Base-by-base conservation (phyloP, 148 eudicot species). In the Fagopyrum esculentum region DNA sequence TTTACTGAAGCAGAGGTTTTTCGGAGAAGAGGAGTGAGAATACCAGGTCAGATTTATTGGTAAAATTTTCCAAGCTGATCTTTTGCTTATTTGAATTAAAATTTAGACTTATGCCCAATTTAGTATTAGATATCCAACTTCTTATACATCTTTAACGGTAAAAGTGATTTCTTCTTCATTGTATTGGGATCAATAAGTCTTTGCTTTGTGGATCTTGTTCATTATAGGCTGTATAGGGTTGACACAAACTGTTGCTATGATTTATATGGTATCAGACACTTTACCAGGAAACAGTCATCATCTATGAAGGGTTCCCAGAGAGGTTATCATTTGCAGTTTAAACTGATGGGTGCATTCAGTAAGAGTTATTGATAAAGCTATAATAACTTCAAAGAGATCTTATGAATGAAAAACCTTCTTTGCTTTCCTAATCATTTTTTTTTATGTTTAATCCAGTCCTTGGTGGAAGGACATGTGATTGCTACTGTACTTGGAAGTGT, bases 1-100 rank as follows among this genome's bases (percentile, higher is more conserved):
- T 93, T 93, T 79, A 93, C 97, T 3, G 91, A 91, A 75, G 98
- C 97, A 17, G 98, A 93, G 70, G 88, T 88, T 87, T 93, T 91
- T 69, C 88, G 98, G 8, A 84, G 91, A 81, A 86, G 98, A 83
- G 98, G 98, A 78, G 95, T 93, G 76, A 88, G 79, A 82, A 93
- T 93, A 73, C 98, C 98, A 78, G 98, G 98, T 93, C 35, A 57
- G 85, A 45, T 56, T 54, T 66, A 11, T 35, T 15, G 40, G 71
- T 13, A 66, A 40, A 6, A 40, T 12, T 0, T 66, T 66, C 19
- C 71, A 13, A 13, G 11, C 5, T 66, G 13, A 15, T 9, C 71
- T 9, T 66, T 63, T 30, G 16, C 44, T 29, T 9, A 30, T 4
- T 61, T 63, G 69, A 63, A 63, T 63, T 10, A 30, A 3, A 9